Evolutionary conservation across 2,329 filamentous ascomycete species (phyloP), one percentile per base, ranked within the genome.

Genomic region (Pseudocercospora cruenta): DNA sequence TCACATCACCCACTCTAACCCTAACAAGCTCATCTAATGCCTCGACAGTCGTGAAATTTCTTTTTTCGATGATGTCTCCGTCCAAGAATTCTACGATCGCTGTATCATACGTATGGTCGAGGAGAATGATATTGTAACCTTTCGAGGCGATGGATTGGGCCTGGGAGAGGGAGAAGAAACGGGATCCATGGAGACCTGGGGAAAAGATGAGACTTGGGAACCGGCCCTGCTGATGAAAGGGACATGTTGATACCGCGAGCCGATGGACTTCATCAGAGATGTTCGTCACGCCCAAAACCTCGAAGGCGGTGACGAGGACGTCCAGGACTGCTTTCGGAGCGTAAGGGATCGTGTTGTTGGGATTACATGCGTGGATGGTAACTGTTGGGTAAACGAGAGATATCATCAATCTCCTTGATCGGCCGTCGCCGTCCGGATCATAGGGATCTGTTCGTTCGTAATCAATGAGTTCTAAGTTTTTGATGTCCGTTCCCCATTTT

Each of bases 91-190:
- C 80, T 5, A 86, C 78, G n/a, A 82, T 74, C 0, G 70, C 64
- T 0, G 80, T 76, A 49, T 85, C 83, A 59, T 82, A 81, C 0
- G 84, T 78, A 58, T 86, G 84, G 63, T 86, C 85, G 19, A 86
- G 73, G 0, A 82, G 74, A 12, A 84, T 73, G 1, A 86, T 80
- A 0, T 80, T 74, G 57, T 80, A 82, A 0, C 83, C 83, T 3
- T 79, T 74, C 10, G 80, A 82, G 0, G 83, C 81, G 1, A 86
- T 74, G 2, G 82, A 79, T 2, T 79, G 78, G 1, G 82, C 81
- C 66, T 82, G 77, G 4, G 78, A 79, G 2, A 74, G 77, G 67
- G 86, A 82, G 0, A 84, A 43, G 0, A 82, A 71, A 0, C 83
- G 76, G 0, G 81, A 80, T 4, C 78, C 78, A 2, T 80, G 80